Base-by-base conservation (phyloP, 2,329 filamentous ascomycete species). In the Cladosporium austrohemisphaericum region DNA sequence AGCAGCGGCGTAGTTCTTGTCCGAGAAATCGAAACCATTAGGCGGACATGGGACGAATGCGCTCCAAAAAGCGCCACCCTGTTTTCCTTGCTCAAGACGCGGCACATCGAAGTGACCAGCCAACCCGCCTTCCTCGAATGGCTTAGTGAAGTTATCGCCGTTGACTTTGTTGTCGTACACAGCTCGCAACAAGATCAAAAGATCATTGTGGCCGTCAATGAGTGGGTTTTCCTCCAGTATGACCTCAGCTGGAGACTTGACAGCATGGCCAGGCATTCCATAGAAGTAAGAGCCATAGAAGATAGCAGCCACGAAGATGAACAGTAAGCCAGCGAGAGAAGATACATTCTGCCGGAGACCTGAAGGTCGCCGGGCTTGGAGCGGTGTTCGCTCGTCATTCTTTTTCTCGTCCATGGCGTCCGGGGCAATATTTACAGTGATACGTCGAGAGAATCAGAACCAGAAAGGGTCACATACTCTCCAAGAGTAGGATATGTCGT, bases 51-150 rank as follows among this genome's bases (percentile, higher is more conserved):
- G 80, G 32, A 86, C 81, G 60, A 78, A 97, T 8, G 93, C 88
- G 64, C 85, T 91, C 92, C 91, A 96, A 66, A 96, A 96, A n/a
- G 87, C 84, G 49, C 90, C 92, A 31, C 90, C 90, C 54, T 85
- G 81, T 57, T 77, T 75, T 1, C 91, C 90, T 41, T 80, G 68
- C 28, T 79, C 76, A 40, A 95, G 76, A 4, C 91, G 81, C 1
- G 85, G 83, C 7, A 95, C 71, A 65, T 97, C 92, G 45, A 93
- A 85, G 57, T 97, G 87, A 3, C 76, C 76, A 0, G 66, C 62
- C 44, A 95, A 69, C 1, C 79, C 80, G 25, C 87, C 88, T 18
- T 86, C 71, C 56, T 84, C 78, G 62, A 95, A 95, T 5, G 79
- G 77, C 29, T 82, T 70, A n/a, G 78, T 84, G 70, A 95, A 96